Evolutionary conservation across 805 yeast genomes (phyloP).

Genomic region (Starmerella asiatica): DNA sequence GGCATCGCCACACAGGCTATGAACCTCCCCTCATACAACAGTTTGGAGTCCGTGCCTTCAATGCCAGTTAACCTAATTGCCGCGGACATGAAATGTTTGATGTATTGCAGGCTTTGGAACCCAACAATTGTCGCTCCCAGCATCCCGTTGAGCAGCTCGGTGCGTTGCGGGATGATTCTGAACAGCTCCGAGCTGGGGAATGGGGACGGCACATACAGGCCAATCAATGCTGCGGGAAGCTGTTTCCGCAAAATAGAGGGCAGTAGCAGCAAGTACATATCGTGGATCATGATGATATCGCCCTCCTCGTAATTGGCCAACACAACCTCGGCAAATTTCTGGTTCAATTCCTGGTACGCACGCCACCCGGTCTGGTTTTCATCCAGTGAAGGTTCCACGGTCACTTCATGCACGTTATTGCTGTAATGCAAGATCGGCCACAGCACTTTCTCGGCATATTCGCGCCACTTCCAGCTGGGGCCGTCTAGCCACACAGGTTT

Average conservation of each 20-base stretch:
- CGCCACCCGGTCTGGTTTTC: constrained; percentile 50
- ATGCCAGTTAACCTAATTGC: constrained; percentile 80
- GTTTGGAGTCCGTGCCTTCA: constrained; percentile 36
- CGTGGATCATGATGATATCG: constrained; percentile 86
- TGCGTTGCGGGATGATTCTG: constrained; percentile 72
- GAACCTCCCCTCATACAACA: constrained; percentile 63
- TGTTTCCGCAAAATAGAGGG: constrained; percentile 75
- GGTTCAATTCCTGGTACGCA: constrained; percentile 81
- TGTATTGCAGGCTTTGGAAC: constrained; percentile 75
- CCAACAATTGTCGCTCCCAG: constrained; percentile 78
- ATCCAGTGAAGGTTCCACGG: constrained; percentile 31
- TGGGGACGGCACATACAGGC: constrained; percentile 76
- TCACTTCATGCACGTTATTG: constrained; percentile 29
- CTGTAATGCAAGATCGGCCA: constrained; percentile 97
- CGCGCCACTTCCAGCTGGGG: constrained; percentile 68
- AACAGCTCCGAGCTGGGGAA: constrained; percentile 92
- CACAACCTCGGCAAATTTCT: constrained; percentile 73
- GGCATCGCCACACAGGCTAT: constrained; percentile 68
- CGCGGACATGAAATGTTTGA: constrained; percentile 81
- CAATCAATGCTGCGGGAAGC: constrained; percentile 59
- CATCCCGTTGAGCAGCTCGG: constrained; percentile 75
- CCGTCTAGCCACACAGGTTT: constrained; percentile 76
- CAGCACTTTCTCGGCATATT: constrained; percentile 73
- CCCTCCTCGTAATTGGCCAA: constrained; percentile 67
- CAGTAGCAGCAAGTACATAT: constrained; percentile 64